Evolutionary conservation across 2,329 filamentous ascomycete species (phyloP), one percentile per base, ranked within the genome.

Genomic region (Diaporthe destruens): DNA sequence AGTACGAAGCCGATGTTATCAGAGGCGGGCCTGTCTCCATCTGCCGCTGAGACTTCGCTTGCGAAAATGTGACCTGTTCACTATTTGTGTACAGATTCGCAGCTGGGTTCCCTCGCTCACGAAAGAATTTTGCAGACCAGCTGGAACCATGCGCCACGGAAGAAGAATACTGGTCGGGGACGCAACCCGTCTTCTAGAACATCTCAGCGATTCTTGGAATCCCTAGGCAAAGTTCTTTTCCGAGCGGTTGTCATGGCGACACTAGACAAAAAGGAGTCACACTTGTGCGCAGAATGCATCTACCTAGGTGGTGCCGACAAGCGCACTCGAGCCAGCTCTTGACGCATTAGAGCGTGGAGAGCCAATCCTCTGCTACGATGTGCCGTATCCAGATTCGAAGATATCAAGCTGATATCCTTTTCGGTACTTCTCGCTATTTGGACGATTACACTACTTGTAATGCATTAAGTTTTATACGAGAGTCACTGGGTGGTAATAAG

Each of bases 1-100:
- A 16, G 16, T n/a, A 51, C 44, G 32, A 14, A 34, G 44, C 59
- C 59, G 59, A 51, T 51, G 44, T 51, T 29, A 65, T 44, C 29
- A 25, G 59, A 65, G 44, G 29, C 32, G 44, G 44, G 29, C 12
- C 16, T 65, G n/a, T 23, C n/a, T 53, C 44, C n/a, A 39, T 47
- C 20, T 29, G 7, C 11, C 7, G 11, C 1, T 14, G 3, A 23
- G 25, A 36, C 29, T 23, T n/a, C 6, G 6, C 29, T 65, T 49
- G 6, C 5, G 3, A 20, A 5, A 36, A 29, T 25, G 16, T n/a
- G 32, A 8, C 0, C 20, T 42, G 16, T 47, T 63, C 39, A 23
- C 9, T 8, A 25, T 6, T 34, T 63, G 25, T n/a, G 6, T 9
- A 32, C 9, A 49, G 25, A 25, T 32, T 39, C 6, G 20, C 39